Percentiles rank a stretch among this genome's conserved stretches.
phyloP scores from a whole-genome alignment of 1,284 basidiomycete species.

The Vanrija pseudolonga region DNA sequence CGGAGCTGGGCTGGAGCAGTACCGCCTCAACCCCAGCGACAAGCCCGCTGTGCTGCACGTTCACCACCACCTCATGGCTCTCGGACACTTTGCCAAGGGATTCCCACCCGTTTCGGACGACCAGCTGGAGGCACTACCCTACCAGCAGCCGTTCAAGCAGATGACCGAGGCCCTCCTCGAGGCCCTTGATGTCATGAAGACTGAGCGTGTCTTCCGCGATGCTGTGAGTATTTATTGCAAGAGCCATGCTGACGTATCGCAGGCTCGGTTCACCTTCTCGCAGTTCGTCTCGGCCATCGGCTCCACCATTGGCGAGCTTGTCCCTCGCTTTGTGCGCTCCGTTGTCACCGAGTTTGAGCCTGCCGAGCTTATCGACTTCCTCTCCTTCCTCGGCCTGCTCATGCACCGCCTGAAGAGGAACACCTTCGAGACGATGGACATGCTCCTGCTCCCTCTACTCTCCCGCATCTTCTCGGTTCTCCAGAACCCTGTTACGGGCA shows the following conservation, averaged over 20 bases:
- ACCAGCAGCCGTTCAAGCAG: constrained; percentile 75
- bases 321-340: constrained; percentile 67
- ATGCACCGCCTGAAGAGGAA: constrained; percentile 78
- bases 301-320: constrained; percentile 56
- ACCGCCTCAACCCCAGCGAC: constrained; percentile 33
- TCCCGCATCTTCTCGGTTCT: constrained; percentile 78
- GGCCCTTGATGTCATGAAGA: constrained; percentile 81
- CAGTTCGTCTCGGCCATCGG: constrained; percentile 88
- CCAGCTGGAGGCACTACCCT: constrained; percentile 67
- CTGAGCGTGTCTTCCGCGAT: constrained; percentile 83
- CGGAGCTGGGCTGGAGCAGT: constrained; percentile 60
- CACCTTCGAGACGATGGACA: constrained; percentile 69
- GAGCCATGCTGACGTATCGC: constrained; percentile 50
- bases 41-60: constrained; percentile 71
- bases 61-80: constrained; percentile 93
- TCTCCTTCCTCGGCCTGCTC: constrained; percentile 87
- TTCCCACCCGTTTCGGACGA: constrained; percentile 82
- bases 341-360: constrained; percentile 88
- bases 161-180: constrained; percentile 86
- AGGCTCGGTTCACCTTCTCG: constrained; percentile 85
- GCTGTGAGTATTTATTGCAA: constrained; percentile 62
- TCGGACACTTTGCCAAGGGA: constrained; percentile 93
- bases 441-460: constrained; percentile 81
- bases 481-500: constrained; percentile 77
- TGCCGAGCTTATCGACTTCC: constrained; percentile 88